These are phyloP conservation scores for Rutstroemia sp. DNA, from an alignment of 2,329 filamentous ascomycete genomes.

Conservation along the genomic window DNA sequence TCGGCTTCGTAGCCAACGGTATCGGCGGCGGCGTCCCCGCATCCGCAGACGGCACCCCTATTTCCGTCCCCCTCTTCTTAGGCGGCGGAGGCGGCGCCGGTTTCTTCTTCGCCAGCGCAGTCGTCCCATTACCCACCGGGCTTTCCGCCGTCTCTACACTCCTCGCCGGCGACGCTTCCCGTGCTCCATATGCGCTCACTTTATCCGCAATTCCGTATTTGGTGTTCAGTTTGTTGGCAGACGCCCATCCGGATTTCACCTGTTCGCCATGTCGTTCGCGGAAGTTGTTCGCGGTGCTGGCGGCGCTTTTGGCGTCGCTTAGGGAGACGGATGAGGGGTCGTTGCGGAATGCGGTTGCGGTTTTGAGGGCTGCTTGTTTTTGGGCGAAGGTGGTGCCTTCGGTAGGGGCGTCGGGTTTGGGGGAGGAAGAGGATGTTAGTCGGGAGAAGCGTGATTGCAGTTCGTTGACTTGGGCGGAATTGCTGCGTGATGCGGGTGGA, in stretches of 20 bases:
- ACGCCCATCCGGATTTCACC: slow-evolving; percentile 44
- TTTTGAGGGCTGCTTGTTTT: slow-evolving; percentile 46
- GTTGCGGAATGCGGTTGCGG: slow-evolving; percentile 41
- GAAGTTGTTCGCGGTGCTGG: slow-evolving; percentile 49
- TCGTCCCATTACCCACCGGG: not conserved
- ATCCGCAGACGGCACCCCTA: slow-evolving; percentile 5
- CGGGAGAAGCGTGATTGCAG: slow-evolving; percentile 31
- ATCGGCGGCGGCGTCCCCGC: slow-evolving; percentile 22
- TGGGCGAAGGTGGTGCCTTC: slow-evolving; percentile 45
- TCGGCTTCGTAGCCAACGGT: slow-evolving; percentile 29
- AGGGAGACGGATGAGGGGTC: slow-evolving; percentile 45
- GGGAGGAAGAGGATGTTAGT: slow-evolving; percentile 21
- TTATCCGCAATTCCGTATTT: slow-evolving; percentile 30
- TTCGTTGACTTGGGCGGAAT: slow-evolving; percentile 26
- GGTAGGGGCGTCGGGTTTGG: slow-evolving; percentile 25
- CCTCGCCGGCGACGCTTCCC: slow-evolving; percentile 7
- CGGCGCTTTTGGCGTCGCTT: slow-evolving; percentile 42
- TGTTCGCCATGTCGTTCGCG: slow-evolving; percentile 53
- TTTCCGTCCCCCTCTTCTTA: slow-evolving; percentile 20
- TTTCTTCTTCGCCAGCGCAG: slow-evolving; percentile 26
- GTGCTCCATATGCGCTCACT: slow-evolving; percentile 18
- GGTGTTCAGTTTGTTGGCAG: slow-evolving; percentile 28
- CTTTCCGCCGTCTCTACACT: slow-evolving; percentile 13
- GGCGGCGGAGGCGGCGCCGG: slow-evolving; percentile 28
- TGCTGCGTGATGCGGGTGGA: slow-evolving; percentile 10